These are phyloP conservation scores for Trichophyton benhamiae DNA, from an alignment of 2,329 filamentous ascomycete genomes.

Conservation along the genomic window DNA sequence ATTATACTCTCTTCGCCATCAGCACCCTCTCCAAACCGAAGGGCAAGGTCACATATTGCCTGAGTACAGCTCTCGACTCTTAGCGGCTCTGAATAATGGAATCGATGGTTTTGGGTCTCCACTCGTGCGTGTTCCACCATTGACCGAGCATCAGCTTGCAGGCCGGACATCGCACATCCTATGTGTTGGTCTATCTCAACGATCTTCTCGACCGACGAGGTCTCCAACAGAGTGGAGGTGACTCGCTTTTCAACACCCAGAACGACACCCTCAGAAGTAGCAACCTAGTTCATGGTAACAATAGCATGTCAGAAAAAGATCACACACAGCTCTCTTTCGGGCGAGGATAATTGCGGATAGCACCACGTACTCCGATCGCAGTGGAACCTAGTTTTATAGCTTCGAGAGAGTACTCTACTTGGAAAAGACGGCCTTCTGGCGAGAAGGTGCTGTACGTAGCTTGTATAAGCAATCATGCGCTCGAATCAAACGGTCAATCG, in stretches of 20 bases:
- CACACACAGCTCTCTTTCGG: not conserved
- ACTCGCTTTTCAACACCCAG: constrained; percentile 98
- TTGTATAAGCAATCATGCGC: constrained; percentile 17
- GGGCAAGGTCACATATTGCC: constrained; percentile 91
- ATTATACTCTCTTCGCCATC: constrained; percentile 98
- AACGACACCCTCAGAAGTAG: constrained; percentile 87
- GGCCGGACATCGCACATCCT: constrained; percentile 94
- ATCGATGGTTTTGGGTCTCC: constrained; percentile 91
- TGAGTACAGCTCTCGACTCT: constrained; percentile 97
- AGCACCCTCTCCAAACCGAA: constrained; percentile 93
- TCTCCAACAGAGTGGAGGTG: constrained; percentile 92
- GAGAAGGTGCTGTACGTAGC: constrained; percentile 72
- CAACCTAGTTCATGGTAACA: constrained; percentile 42
- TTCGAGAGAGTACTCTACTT: constrained; percentile 99
- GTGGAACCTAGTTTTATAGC: constrained; percentile 99
- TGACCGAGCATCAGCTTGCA: constrained; percentile 92
- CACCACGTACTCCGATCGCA: constrained; percentile 66
- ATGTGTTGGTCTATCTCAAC: constrained; percentile 99
- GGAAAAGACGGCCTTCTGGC: constrained; percentile 97
- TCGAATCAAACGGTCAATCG: constrained; percentile 7
- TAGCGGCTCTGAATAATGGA: constrained; percentile 94
- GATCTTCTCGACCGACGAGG: constrained; percentile 97
- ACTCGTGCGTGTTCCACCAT: constrained; percentile 98
- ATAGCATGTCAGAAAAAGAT: constrained; percentile 1
- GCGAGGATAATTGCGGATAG: not conserved